Conservation (phyloP, 345 rosid species). For the Mangifera indica region DNA sequence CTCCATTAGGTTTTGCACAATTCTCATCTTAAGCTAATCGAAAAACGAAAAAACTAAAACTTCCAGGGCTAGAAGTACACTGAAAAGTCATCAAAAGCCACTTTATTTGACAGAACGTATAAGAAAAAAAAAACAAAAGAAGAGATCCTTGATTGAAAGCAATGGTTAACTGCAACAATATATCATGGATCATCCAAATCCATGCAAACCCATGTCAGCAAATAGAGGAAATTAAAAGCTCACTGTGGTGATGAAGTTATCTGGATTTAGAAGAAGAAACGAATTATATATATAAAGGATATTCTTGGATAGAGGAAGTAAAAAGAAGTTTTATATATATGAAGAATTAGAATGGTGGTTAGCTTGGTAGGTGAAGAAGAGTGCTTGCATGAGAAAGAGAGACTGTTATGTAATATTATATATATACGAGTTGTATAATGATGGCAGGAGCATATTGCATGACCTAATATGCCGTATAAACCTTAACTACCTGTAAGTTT, state of each 20-base stretch:
- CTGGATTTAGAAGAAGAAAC: no score
- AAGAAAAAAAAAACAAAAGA: not conserved
- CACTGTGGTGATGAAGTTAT: not conserved
- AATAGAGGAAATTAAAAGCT: conserved; percentile 4
- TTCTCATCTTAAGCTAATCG: conserved; percentile 30
- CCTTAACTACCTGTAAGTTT: conserved; percentile 55
- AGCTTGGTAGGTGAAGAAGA: conserved; percentile 67
- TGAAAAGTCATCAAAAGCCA: conserved; percentile 26
- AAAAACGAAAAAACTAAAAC: not conserved
- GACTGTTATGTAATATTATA: not conserved
- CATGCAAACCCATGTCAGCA: not conserved
- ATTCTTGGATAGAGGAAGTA: no score
- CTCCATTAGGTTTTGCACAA: conserved; percentile 53
- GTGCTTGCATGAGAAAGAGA: conserved; percentile 54
- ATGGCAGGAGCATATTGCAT: conserved; percentile 72
- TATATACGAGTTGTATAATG: conserved; percentile 22
- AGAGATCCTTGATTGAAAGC: conserved; percentile 28
- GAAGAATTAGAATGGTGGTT: conserved; percentile 8
- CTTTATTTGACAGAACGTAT: conserved; percentile 12
- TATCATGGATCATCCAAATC: not conserved
- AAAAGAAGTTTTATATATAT: no score
- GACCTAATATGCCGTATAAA: conserved; percentile 75
- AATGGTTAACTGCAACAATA: conserved; percentile 26
- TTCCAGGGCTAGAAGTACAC: not conserved
- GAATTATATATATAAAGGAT: no score